These are phyloP conservation scores for Rubia peregrina DNA, from an alignment of 305 asterid genomes.

Conservation along the genomic window DNA sequence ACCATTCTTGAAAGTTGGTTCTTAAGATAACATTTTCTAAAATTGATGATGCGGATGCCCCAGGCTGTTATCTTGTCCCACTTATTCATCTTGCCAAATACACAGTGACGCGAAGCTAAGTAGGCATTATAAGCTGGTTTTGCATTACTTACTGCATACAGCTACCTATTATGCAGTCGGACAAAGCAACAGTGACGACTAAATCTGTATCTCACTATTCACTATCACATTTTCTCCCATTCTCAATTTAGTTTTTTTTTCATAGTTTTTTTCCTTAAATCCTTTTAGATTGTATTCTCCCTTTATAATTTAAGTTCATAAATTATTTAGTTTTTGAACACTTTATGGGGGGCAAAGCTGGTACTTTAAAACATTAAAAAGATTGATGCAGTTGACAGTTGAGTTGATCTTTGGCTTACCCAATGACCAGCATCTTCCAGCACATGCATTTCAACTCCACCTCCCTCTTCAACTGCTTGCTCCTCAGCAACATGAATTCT, in stretches of 20 bases:
- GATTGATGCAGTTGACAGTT: not conserved
- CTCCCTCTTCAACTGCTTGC: constrained; percentile 93
- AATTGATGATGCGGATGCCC: not conserved
- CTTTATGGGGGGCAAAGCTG: not conserved
- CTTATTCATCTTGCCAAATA: not conserved
- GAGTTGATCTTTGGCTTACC: constrained; percentile 43
- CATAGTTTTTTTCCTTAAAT: not conserved
- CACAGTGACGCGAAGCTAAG: not conserved
- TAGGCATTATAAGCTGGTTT: not conserved
- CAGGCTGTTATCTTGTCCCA: not conserved
- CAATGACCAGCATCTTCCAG: constrained; percentile 99
- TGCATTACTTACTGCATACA: not conserved
- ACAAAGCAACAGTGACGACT: not conserved
- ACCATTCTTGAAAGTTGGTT: not conserved
- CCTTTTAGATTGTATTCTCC: not conserved
- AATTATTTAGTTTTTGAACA: not conserved
- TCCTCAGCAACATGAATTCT: constrained; percentile 93
- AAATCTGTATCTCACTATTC: not conserved
- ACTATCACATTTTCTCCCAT: not conserved
- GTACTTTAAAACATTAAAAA: not conserved
- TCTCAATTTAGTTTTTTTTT: not conserved
- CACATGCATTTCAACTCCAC: constrained; percentile 96
- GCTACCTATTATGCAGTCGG: not conserved
- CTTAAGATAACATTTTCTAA: not conserved
- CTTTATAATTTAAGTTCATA: not conserved